Evolutionary conservation across 1,284 basidiomycete species (phyloP).

Genomic region (Hymenochaete sp.): DNA sequence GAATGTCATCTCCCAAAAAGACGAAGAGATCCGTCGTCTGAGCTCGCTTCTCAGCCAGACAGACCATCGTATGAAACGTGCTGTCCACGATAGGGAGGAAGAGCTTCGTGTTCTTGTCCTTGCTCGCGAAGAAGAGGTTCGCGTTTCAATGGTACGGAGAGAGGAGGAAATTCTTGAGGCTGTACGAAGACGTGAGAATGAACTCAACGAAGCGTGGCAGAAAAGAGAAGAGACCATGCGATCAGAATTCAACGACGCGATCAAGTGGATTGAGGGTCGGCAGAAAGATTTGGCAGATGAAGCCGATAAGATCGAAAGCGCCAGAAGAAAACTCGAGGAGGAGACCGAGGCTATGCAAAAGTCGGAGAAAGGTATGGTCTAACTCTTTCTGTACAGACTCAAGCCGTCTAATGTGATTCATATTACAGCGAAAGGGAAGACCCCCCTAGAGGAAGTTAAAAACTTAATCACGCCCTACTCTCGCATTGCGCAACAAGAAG

Average conservation of each 20-base stretch:
- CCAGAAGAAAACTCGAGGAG: conserved; percentile 39
- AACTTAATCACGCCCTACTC: conserved; percentile 51
- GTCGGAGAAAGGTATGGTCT: conserved; percentile 27
- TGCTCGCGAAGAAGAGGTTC: conserved; percentile 62
- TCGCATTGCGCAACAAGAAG: conserved; percentile 30
- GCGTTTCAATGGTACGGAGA: conserved; percentile 55
- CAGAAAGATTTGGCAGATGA: conserved; percentile 48
- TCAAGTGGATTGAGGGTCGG: conserved; percentile 41
- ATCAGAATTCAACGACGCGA: conserved; percentile 38
- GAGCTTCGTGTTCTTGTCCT: conserved; percentile 59
- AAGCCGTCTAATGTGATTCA: neutral
- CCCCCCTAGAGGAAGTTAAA: conserved; percentile 64
- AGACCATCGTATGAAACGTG: conserved; percentile 49
- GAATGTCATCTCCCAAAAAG: conserved; percentile 43
- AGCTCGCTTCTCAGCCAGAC: conserved; percentile 31
- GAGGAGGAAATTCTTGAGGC: conserved; percentile 60
- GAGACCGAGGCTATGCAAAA: conserved; percentile 32
- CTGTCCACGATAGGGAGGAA: conserved; percentile 54
- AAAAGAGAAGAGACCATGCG: conserved; percentile 48
- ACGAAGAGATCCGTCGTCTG: conserved; percentile 41
- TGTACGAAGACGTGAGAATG: conserved; percentile 37
- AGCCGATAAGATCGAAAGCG: conserved; percentile 39
- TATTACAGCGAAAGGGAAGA: conserved; percentile 43
- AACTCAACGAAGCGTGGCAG: conserved; percentile 44
- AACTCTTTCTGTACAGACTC: neutral